Evolutionary conservation across 352 stramenopile genomes (phyloP).

Genomic region (Phytopythium mirpurense): DNA sequence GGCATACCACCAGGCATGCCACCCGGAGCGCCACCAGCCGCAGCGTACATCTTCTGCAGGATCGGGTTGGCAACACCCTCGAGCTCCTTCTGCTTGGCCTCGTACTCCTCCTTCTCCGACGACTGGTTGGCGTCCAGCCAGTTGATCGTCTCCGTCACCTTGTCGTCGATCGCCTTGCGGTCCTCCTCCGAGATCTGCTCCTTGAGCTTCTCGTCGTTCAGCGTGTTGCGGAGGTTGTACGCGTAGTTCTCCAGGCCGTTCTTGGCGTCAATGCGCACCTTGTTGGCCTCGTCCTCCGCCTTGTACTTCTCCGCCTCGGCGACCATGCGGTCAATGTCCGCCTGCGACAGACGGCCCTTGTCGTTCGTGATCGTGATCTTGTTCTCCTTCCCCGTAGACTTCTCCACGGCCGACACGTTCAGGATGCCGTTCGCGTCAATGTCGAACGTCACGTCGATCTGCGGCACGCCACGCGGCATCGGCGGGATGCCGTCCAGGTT

Average conservation of each 20-base stretch:
- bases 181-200: slow-evolving; percentile 96
- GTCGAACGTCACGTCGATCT: slow-evolving; percentile 99
- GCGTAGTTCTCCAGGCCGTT: slow-evolving; percentile 98
- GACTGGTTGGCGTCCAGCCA: slow-evolving; percentile 99
- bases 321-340: slow-evolving; percentile 99
- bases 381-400: slow-evolving; percentile 96
- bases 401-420: slow-evolving; percentile 97
- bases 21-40: too few species aligned
- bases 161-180: slow-evolving; percentile 91
- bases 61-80: slow-evolving; percentile 98
- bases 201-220: slow-evolving; percentile 92
- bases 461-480: slow-evolving; percentile 95
- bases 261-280: slow-evolving; percentile 94
- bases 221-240: slow-evolving; percentile 94
- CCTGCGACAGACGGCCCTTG: slow-evolving; percentile 97
- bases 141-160: slow-evolving; percentile 97
- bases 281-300: slow-evolving; percentile 98
- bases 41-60: slow-evolving; percentile 98
- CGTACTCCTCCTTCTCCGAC: slow-evolving; percentile 97
- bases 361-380: slow-evolving; percentile 99
- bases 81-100: slow-evolving; percentile 98
- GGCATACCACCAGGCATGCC: too few species aligned
- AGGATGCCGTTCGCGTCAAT: slow-evolving; percentile 99
- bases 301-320: slow-evolving; percentile 97
- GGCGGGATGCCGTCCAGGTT: slow-evolving; percentile 97